These are phyloP conservation scores for Coemansia sp. DNA, from an alignment of 192 early-diverging fungal species.

Conservation along the genomic window DNA sequence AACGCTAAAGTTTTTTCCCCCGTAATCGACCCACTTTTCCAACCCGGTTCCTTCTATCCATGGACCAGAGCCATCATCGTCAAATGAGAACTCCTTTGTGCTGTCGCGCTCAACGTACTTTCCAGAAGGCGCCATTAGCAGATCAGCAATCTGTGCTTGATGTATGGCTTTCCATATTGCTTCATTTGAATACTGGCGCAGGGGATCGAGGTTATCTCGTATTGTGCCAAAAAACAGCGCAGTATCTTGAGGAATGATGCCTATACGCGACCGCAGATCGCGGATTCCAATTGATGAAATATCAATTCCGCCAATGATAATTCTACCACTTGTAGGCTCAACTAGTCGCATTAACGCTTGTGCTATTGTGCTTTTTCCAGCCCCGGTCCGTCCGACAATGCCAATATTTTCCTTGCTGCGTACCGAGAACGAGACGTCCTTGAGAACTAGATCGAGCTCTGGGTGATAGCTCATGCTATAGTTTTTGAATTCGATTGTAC, in stretches of 20 bases:
- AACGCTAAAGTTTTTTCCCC: conserved; percentile 69
- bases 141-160: conserved; percentile 19
- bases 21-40: conserved; percentile 19
- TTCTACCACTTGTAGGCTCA: conserved; percentile 54
- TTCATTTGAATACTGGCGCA: conserved; percentile 55
- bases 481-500: conserved; percentile 60
- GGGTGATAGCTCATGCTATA: conserved; percentile 27
- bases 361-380: conserved; percentile 67
- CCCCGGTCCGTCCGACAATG: conserved; percentile 84
- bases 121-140: conserved; percentile 41
- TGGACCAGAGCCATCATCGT: not conserved
- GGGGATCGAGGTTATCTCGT: conserved; percentile 71
- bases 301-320: conserved; percentile 64
- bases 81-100: not conserved
- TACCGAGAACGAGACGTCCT: conserved; percentile 57
- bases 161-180: conserved; percentile 67
- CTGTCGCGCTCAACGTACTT: conserved; percentile 11
- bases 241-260: conserved; percentile 73
- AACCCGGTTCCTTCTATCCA: conserved; percentile 17
- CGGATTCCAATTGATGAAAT: conserved; percentile 59
- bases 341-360: conserved; percentile 66
- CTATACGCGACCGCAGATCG: conserved; percentile 60
- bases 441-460: conserved; percentile 8
- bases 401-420: conserved; percentile 69
- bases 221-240: conserved; percentile 67